Base-by-base conservation (phyloP, 2,329 filamentous ascomycete species). In the Xylariomycetidae sp. region DNA sequence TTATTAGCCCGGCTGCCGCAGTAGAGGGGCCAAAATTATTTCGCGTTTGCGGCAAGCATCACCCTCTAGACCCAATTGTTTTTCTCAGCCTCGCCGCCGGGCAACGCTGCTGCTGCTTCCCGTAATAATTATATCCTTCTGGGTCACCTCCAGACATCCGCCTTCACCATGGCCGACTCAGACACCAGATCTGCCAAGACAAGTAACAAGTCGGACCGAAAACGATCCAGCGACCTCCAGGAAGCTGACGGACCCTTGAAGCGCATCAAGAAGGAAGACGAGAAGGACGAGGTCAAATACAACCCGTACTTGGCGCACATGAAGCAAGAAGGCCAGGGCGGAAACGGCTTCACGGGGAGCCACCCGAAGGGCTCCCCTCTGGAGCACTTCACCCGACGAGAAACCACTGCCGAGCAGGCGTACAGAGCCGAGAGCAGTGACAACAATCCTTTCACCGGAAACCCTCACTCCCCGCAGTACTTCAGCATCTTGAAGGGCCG, bases 231-330 rank as follows among this genome's bases (percentile, higher is more conserved):
- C 31, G 50, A 49, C 34, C 46, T 50, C 12, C 37, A 32, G 15
- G 35, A 38, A 18, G 22, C 42, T 31, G 44, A 50, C 25, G 31
- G 40, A 24, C 42, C 46, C 19, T 20, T 34, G 17, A 58, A 58
- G 48, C 49, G 54, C 31, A 36, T 49, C 32, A 55, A 52, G 34
- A 49, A 37, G 10, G 42, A 49, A 27, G 42, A 40, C 8, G 32
- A 33, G 17, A 53, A 54, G 20, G 53, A 54, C 23, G 56, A 51
- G 34, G 47, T 53, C 13, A 61, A 59, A 42, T 57, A 74, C 56
- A 96, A 96, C 58, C 86, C 85, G 1, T 96, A 98, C 67, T 78
- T 98, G 42, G 85, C 88, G 36, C 92, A 98, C 63, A 83, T 84
- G 77, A 79, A 90, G 61, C 5, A 5, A 6, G 72, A 81, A 43